Evolutionary conservation across 768 basidiomycete species (phyloP), one percentile per base, ranked within the genome.

Genomic region (Hemileccinum impolitum): DNA sequence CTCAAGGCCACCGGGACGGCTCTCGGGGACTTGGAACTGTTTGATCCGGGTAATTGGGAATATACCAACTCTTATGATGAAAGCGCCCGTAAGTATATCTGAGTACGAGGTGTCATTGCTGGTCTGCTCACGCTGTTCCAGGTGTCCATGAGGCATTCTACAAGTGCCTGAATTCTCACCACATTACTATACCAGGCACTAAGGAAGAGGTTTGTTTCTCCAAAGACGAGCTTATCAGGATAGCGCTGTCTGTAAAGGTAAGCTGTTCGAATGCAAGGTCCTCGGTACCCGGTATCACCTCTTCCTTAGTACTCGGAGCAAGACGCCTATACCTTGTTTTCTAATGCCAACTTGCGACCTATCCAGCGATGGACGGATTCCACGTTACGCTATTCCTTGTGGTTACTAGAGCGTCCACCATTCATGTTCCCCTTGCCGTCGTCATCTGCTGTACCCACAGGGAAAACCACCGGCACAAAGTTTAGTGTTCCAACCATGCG

Each of bases 221-320:
- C 9, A 69, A 84, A 50, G 82, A 79, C 50, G 96, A 99, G 66
- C 71, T 85, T 25, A 62, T 99, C 53, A 83, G 87, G 55, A 82
- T 98, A 36, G 95, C 97, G 63, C 77, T 84, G 56, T 93, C 91
- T 35, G 74, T 84, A 65, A 99, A 97, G 80, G 94, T 91, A 10
- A 7, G 5, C 15, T 31, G 52, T 43, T 10, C 8, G 3, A 6
- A n/a, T 9, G 1, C 6, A 4, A n/a, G 15, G 34, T 45, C 9
- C 1, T 35, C 31, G 15, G n/a, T 48, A 19, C 31, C 56, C 6
- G 6, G 3, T 4, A 56, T 23, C 4, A 9, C 23, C 23, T 40
- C 37, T n/a, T n/a, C n/a, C n/a, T 49, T 14, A 97, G 93, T 99
- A 87, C 64, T 91, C 92, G 0, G 82, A 85, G 25, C 61, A 56